Evolutionary conservation across 139 green algal genomes (phyloP).

Genomic region (Chlorella sp.): DNA sequence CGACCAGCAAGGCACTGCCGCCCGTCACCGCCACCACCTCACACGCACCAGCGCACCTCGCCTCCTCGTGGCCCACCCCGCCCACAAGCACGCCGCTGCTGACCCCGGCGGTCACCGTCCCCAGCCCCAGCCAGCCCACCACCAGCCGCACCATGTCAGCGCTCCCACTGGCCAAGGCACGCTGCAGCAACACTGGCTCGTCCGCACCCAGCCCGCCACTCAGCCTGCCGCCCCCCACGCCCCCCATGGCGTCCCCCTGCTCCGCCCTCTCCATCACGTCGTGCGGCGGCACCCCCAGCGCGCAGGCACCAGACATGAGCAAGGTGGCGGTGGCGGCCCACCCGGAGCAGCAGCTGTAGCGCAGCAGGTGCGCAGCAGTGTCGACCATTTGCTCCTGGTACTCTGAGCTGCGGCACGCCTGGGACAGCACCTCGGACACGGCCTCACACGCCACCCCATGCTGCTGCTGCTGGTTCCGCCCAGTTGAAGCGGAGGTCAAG

Average conservation of each 20-base stretch:
- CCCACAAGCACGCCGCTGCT: not conserved
- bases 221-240: no score
- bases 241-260: not conserved
- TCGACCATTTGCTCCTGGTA: slow-evolving; percentile 12
- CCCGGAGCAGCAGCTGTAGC: slow-evolving; percentile 5
- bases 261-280: not conserved
- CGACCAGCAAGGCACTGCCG: no score
- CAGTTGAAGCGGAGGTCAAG: no score
- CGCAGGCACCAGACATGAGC: not conserved
- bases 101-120: not conserved
- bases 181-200: slow-evolving; percentile 9
- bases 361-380: slow-evolving; percentile 7
- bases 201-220: no score
- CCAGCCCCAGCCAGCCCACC: slow-evolving; percentile 2
- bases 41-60: no score
- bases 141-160: slow-evolving; percentile 1
- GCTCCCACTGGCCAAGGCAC: slow-evolving; percentile 8
- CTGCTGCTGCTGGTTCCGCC: no score
- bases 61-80: no score
- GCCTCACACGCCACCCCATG: no score
- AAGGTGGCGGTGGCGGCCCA: slow-evolving; percentile 7
- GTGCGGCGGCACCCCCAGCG: not conserved
- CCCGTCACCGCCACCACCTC: no score
- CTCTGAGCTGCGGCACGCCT: not conserved
- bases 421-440: slow-evolving; percentile 2